phyloP scores from a whole-genome alignment of 73 alveolate species.

The Blepharisma japonicum region DNA sequence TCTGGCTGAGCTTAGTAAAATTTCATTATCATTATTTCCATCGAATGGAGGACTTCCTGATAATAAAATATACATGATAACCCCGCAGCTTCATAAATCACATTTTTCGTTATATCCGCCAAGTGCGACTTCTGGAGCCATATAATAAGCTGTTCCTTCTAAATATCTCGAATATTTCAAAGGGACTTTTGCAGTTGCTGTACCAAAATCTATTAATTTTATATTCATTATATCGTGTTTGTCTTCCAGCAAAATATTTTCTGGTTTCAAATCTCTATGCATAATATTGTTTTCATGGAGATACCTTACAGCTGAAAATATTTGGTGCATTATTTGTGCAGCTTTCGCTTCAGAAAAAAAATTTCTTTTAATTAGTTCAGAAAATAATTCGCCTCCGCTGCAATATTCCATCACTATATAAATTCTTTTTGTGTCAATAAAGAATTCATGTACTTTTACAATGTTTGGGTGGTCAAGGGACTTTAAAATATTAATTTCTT shows the following conservation, averaged over 20 bases:
- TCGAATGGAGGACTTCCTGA: too few relatives aligned
- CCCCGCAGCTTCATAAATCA: too few relatives aligned
- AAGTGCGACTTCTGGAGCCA: too few relatives aligned
- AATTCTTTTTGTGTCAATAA: constrained; percentile 66
- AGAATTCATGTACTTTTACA: constrained; percentile 57
- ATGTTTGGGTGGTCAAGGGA: constrained; percentile 69
- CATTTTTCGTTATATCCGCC: too few relatives aligned
- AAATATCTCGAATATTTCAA: too few relatives aligned
- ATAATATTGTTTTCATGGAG: constrained; percentile 74
- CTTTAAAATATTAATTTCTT: constrained; percentile 72
- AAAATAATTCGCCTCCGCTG: constrained; percentile 66
- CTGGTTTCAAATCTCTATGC: constrained; percentile 88
- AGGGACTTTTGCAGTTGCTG: neutral
- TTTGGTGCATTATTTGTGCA: constrained; percentile 69
- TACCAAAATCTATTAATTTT: constrained; percentile 84
- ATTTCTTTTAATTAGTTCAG: constrained; percentile 39
- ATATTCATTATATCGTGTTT: constrained; percentile 36
- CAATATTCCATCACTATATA: constrained; percentile 77
- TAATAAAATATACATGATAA: too few relatives aligned
- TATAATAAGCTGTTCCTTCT: too few relatives aligned
- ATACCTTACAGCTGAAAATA: constrained; percentile 72
- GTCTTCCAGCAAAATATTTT: constrained; percentile 68
- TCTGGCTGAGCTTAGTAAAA: too few relatives aligned
- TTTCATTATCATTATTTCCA: too few relatives aligned
- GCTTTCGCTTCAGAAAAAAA: constrained; percentile 67